Evolutionary conservation across 345 rosid genomes (phyloP), one percentile per base, ranked within the genome.

Genomic region (Murraya koenigii): DNA sequence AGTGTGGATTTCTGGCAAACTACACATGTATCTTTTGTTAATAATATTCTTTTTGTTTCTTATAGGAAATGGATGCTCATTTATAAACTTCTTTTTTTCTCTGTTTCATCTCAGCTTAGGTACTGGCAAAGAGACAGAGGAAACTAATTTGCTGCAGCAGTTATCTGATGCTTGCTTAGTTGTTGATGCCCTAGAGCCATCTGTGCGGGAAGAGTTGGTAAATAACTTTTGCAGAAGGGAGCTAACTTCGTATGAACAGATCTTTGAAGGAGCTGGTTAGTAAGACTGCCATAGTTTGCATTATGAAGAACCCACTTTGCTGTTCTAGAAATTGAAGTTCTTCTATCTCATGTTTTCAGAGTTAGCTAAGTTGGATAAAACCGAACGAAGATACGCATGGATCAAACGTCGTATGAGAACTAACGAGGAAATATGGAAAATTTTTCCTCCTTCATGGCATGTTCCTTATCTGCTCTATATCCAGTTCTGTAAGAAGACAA

Each of bases 241-340:
- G 87, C 95, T 96, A 75, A 96, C 97, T 75, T 96, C 98, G 61
- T 96, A 94, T 83, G 97, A 92, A 86, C 98, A 96, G 83, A 96
- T 96, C 62, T 96, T 94, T 84, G 97, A 94, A 90, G 99, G 99
- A 89, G 99, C 97, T 83, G 99, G 99, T 96, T 82, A 74, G 88
- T 86, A 73, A 33, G 14, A 61, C 78, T 38, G 36, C 70, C 72
- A 56, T 25, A 26, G 44, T 58, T 11, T 75, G 36, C 52, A 74
- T 76, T 77, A 44, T 68, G 8, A 52, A 52, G 71, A 22, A 41
- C 58, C 71, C 72, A 55, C 9, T 55, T 36, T 58, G 36, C 9
- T 36, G 58, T 56, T 65, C 17, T 54, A 19, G 25, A 33, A 59
- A 33, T 59, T 77, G 52, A 76, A 74, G 25, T 60, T 56, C 10